Percentiles rank a stretch among this genome's conserved stretches.
These are phyloP conservation scores for Emmonsiellopsis sp. DNA, from an alignment of 2,329 filamentous ascomycete species.

Conservation along the genomic window DNA sequence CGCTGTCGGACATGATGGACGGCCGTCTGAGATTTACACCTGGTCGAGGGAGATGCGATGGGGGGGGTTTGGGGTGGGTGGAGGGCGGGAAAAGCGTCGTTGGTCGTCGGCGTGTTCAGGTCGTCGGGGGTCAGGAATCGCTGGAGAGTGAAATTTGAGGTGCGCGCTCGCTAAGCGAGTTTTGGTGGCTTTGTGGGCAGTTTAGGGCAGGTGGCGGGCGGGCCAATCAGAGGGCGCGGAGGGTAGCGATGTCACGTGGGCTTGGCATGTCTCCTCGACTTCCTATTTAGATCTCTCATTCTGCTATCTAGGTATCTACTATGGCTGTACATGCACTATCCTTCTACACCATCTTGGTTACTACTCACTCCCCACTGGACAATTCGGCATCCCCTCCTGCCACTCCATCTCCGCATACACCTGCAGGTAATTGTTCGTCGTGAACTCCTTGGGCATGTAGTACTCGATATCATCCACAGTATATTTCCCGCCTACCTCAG, in stretches of 20 bases:
- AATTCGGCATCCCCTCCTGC: conserved; percentile 12
- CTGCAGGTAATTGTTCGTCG: conserved; percentile 23
- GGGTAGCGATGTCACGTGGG: background rate
- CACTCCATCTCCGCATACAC: conserved; percentile 23
- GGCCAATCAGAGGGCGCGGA: conserved; percentile 15
- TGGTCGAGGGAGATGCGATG: conserved; percentile 30
- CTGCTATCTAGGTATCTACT: background rate
- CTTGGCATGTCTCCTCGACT: background rate
- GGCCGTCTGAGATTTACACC: conserved; percentile 23
- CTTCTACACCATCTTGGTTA: background rate
- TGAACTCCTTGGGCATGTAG: conserved; percentile 22
- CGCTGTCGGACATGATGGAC: conserved; percentile 78
- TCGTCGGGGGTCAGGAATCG: background rate
- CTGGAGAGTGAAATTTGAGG: conserved; percentile 28
- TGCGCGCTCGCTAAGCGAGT: conserved; percentile 34
- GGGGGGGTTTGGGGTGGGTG: conserved; percentile 21
- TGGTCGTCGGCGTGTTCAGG: conserved; percentile 14
- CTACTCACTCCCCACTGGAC: conserved; percentile 2
- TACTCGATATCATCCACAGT: conserved; percentile 19
- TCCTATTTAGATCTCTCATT: background rate
- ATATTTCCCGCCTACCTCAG: conserved; percentile 20
- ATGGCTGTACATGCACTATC: background rate
- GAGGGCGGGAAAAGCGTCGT: conserved; percentile 17
- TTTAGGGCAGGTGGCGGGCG: conserved; percentile 24
- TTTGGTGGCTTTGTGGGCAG: conserved; percentile 23